Evolutionary conservation across 1,284 basidiomycete species (phyloP), one percentile per base, ranked within the genome.

Genomic region (Rhizopogon parksii): DNA sequence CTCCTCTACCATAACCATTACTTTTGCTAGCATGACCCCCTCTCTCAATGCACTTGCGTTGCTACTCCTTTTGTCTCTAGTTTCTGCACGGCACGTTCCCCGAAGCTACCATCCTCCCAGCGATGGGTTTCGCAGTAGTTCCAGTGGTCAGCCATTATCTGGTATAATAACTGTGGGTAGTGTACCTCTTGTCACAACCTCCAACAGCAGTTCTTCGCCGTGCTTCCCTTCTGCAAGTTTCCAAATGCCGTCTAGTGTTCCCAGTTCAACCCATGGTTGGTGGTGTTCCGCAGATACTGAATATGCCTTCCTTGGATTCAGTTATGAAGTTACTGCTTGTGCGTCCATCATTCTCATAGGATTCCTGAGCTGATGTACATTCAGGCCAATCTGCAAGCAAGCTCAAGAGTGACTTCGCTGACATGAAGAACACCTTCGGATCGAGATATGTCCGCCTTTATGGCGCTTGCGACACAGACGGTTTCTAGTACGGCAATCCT

Each of bases 391-490:
- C 72, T 65, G 43, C 64, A 17, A 49, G 56, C 9, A 70, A 78
- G 54, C 69, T 90, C 39, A 68, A 71, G 46, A 65, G 59, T 19
- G 85, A 88, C 39, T 90, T 90, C 60, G 63, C 68, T 34, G 74
- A 85, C 56, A 83, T 88, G 50, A 75, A 76, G 40, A 63, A 74
- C 25, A 73, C 66, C 11, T 88, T 85, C 64, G 71, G 77, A 3
- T 75, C 80, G 9, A 77, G 88, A 38, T 89, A 88, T 58, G 78
- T 89, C 30, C 81, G 87, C 17, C 63, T 89, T 32, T 89, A 89
- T 54, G 82, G 84, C 11, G 67, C 67, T 21, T 89, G 86, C 59
- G 84, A 88, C 56, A 67, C 70, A 3, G 53, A 66, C 21, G 82
- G 79, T n/a, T 85, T 81, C 68, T 86, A 85, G 83, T 83, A 56